These are phyloP conservation scores for Talaromyces sp. DNA, from an alignment of 2,329 filamentous ascomycete genomes.

Conservation along the genomic window DNA sequence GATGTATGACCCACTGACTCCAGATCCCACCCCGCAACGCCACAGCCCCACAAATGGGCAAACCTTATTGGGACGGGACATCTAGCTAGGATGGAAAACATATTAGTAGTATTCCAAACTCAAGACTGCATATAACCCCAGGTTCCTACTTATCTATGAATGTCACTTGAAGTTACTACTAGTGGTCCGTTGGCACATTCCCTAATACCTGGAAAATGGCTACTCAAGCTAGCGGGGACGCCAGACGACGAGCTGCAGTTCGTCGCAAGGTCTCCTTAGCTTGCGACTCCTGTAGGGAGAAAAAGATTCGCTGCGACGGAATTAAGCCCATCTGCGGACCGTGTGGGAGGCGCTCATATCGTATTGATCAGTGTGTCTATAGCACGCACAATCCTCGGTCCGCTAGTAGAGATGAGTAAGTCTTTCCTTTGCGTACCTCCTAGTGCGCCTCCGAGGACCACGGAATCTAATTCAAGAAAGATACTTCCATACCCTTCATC, in stretches of 20 bases:
- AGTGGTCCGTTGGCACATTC: no score
- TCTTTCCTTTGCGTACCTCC: not conserved
- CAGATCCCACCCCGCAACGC: no score
- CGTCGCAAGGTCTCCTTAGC: conserved; percentile 31
- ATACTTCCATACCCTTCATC: conserved; percentile 21
- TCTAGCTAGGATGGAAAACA: no score
- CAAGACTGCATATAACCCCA: no score
- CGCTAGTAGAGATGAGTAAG: conserved; percentile 31
- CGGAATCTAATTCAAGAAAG: not conserved
- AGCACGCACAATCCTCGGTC: conserved; percentile 33
- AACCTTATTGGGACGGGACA: no score
- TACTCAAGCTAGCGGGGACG: not conserved
- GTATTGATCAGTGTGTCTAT: conserved; percentile 36
- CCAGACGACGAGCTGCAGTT: not conserved
- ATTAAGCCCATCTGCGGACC: conserved; percentile 43
- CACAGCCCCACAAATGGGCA: no score
- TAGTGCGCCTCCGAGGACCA: not conserved
- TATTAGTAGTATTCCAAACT: no score
- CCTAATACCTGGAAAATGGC: no score
- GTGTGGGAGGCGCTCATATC: conserved; percentile 32
- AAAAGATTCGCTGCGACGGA: conserved; percentile 42
- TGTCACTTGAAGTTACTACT: no score
- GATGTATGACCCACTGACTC: no score
- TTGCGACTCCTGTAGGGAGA: conserved; percentile 40
- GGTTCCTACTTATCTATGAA: no score